These are phyloP conservation scores for Trametes elegans DNA, from an alignment of 768 basidiomycete genomes.

Conservation along the genomic window DNA sequence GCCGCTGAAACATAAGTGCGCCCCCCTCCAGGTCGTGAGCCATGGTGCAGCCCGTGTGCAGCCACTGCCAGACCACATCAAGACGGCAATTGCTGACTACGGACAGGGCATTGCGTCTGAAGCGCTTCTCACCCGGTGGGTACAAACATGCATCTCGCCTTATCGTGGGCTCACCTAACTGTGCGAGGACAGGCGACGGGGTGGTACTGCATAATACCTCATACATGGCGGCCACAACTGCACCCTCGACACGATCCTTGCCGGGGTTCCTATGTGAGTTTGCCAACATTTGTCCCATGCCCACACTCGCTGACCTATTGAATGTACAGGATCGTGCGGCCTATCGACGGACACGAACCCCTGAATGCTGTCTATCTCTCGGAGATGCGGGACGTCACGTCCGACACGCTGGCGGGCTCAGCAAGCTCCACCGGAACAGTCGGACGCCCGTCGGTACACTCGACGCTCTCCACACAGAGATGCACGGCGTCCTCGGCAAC, in stretches of 20 bases:
- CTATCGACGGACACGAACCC: not conserved
- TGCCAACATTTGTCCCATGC: not conserved
- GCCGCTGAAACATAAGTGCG: not conserved
- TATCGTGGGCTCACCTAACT: no score
- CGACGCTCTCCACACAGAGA: no score
- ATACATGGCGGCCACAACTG: conserved; percentile 9
- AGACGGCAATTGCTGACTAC: not conserved
- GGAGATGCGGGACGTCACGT: not conserved
- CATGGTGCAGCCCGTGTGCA: not conserved
- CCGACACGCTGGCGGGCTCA: not conserved
- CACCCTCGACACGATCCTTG: not conserved
- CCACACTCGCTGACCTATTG: not conserved
- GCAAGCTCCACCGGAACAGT: no score
- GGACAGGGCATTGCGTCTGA: not conserved
- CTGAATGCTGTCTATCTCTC: not conserved
- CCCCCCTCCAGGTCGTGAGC: not conserved
- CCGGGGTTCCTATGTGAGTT: conserved; percentile 2
- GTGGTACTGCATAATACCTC: conserved; percentile 6
- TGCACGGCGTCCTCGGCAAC: no score
- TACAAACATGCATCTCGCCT: no score
- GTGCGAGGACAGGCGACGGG: not conserved
- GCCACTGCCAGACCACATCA: not conserved
- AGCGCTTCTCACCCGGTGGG: not conserved
- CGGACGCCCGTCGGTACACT: no score
- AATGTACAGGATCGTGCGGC: not conserved